phyloP scores from a whole-genome alignment of 257 asterid species.

The Fraxinus excelsior region DNA sequence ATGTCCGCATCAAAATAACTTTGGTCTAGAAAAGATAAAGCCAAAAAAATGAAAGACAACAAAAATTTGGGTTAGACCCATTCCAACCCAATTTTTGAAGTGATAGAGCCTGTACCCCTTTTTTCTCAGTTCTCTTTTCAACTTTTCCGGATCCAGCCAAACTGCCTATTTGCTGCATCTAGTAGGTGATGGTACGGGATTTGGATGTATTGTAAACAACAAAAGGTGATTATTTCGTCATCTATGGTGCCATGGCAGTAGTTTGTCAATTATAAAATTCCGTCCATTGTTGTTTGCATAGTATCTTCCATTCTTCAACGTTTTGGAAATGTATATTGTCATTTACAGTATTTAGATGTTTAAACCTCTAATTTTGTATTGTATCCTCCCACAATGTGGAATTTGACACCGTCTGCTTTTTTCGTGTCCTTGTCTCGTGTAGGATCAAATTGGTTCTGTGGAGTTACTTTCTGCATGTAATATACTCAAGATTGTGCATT shows the following conservation, averaged over 20 bases:
- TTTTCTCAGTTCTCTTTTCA: neutral
- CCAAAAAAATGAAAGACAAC: neutral
- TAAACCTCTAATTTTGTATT: neutral
- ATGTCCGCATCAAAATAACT: too few species aligned
- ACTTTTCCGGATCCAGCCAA: neutral
- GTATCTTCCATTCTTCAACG: neutral
- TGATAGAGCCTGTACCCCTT: neutral
- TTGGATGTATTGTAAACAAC: neutral
- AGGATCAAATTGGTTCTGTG: constrained; percentile 18
- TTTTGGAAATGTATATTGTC: neutral
- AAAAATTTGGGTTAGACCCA: neutral
- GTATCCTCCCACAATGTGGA: neutral
- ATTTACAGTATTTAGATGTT: neutral
- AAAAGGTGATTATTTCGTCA: neutral
- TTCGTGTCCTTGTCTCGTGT: neutral
- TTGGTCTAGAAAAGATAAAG: neutral
- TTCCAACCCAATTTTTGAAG: neutral
- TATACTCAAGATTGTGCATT: constrained; percentile 30
- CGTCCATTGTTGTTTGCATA: neutral
- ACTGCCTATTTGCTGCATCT: neutral
- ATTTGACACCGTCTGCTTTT: neutral
- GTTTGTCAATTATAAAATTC: neutral
- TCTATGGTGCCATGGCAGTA: neutral
- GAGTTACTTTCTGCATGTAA: constrained; percentile 34
- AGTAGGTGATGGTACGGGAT: neutral